Evolutionary conservation across 2,329 filamentous ascomycete species (phyloP), one percentile per base, ranked within the genome.

Genomic region (Colletotrichum trifolii): DNA sequence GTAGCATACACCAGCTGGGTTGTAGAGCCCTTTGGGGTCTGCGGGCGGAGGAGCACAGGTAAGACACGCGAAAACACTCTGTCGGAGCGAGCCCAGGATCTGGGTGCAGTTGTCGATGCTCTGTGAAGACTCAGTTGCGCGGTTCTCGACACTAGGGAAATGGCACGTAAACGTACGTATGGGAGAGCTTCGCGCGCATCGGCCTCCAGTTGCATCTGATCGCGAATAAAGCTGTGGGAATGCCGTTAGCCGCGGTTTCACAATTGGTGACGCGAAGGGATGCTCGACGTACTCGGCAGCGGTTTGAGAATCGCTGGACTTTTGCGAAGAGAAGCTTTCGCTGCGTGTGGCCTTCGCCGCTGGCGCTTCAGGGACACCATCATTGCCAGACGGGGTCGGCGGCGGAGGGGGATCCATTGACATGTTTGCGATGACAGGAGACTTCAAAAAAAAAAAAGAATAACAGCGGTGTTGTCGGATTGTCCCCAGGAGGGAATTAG

Each of bases 141-240:
- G 25, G 4, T 25, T 25, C 13, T 11, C 8, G 35, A 11, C 15
- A 11, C 9, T 9, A 35, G n/a, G 11, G 15, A 15, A 15, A 34
- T 8, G n/a, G 38, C n/a, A 15, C 8, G 38, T n/a, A 39, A n/a
- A 72, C 88, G 73, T 81, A 96, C 93, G 76, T 97, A 99, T 69
- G 96, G 96, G 7, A 99, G 86, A 67, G 92, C 92, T 83, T 99
- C 95, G 71, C 94, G 93, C 50, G 96, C 96, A 80, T 99, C 96
- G 17, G 92, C 93, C 79, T 99, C 96, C 57, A 99, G 89, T 70
- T 91, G 89, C 74, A 97, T 89, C 76, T 99, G 96, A 60, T 89
- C 89, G 71, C 93, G 89, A 70, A 99, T 93, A 75, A 96, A 98
- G 35, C 92, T 95, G 60, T 6, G 9, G 55, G 39, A 13, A 39